Evolutionary conservation across 2,329 filamentous ascomycete genomes (phyloP).

Genomic region (Fusarium sp.): DNA sequence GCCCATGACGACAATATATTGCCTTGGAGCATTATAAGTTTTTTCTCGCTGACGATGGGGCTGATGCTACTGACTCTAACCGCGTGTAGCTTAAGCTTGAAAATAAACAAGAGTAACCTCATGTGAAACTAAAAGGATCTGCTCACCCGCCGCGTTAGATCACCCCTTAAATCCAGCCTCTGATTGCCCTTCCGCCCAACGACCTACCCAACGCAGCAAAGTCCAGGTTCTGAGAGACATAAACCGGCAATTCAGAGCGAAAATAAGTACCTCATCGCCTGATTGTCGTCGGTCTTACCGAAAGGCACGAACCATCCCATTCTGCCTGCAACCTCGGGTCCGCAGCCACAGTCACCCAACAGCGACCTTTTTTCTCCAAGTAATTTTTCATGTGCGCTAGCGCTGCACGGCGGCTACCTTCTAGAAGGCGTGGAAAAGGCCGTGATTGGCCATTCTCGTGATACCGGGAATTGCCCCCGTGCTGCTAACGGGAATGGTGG

Average conservation of each 20-base stretch:
- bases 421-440: constrained; percentile 13
- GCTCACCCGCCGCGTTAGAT: constrained; percentile 4
- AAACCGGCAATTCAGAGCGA: background rate
- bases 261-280: constrained; percentile 10
- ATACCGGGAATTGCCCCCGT: background rate
- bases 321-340: constrained; percentile 27
- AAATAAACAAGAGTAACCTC: constrained; percentile 8
- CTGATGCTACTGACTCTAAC: constrained; percentile 4
- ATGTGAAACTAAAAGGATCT: constrained; percentile 26
- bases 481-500: background rate
- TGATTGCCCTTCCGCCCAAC: background rate
- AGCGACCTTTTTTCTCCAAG: constrained; percentile 1
- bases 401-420: constrained; percentile 7
- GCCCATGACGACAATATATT: constrained; percentile 2
- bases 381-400: constrained; percentile 19
- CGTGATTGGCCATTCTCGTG: background rate
- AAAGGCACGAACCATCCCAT: constrained; percentile 12
- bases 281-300: constrained; percentile 29
- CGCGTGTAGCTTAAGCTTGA: constrained; percentile 16
- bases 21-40: background rate
- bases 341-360: constrained; percentile 9
- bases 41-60: background rate
- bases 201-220: constrained; percentile 28
- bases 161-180: constrained; percentile 12
- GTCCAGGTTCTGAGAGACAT: background rate